phyloP scores from a whole-genome alignment of 1,139 yeast genomes.

The Lizanozyma gosingica region DNA sequence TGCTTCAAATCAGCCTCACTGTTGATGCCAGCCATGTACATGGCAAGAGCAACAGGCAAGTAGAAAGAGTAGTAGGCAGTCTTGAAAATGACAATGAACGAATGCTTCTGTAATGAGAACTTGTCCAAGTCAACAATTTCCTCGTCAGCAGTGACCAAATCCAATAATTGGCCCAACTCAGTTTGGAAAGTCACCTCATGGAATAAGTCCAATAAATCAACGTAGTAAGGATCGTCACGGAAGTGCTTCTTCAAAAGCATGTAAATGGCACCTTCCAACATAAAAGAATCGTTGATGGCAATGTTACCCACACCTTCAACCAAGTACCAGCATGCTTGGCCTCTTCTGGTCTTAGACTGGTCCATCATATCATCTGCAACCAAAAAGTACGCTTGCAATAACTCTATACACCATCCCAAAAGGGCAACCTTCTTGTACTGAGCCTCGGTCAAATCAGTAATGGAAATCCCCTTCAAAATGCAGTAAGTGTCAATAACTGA shows the following conservation, averaged over 20 bases:
- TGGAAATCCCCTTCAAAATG: slow-evolving; percentile 55
- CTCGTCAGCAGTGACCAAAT: slow-evolving; percentile 95
- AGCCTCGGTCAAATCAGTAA: slow-evolving; percentile 49
- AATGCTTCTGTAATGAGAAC: slow-evolving; percentile 83
- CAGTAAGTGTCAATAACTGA: slow-evolving; percentile 92
- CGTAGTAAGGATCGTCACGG: slow-evolving; percentile 72
- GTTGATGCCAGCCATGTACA: slow-evolving; percentile 81
- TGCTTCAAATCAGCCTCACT: slow-evolving; percentile 73
- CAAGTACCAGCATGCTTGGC: slow-evolving; percentile 97
- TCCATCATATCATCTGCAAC: slow-evolving; percentile 99
- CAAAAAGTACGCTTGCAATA: slow-evolving; percentile 91
- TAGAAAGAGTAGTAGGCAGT: slow-evolving; percentile 97
- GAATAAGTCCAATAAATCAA: slow-evolving; percentile 85
- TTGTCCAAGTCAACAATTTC: slow-evolving; percentile 81
- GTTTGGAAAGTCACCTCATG: slow-evolving; percentile 96
- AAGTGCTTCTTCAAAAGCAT: slow-evolving; percentile 83
- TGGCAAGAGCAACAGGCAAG: slow-evolving; percentile 94
- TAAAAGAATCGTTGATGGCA: slow-evolving; percentile 95
- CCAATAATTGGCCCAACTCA: slow-evolving; percentile 92
- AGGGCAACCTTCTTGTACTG: slow-evolving; percentile 83
- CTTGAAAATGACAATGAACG: slow-evolving; percentile 91
- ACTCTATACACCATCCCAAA: slow-evolving; percentile 93
- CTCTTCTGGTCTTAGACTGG: slow-evolving; percentile 92
- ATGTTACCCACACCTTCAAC: slow-evolving; percentile 74
- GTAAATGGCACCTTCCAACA: slow-evolving; percentile 94